A percentile compares a stretch with the other conserved stretches of the same genome.
Evolutionary conservation across 768 basidiomycete genomes (phyloP).

Genomic region (Pisolithus albus): DNA sequence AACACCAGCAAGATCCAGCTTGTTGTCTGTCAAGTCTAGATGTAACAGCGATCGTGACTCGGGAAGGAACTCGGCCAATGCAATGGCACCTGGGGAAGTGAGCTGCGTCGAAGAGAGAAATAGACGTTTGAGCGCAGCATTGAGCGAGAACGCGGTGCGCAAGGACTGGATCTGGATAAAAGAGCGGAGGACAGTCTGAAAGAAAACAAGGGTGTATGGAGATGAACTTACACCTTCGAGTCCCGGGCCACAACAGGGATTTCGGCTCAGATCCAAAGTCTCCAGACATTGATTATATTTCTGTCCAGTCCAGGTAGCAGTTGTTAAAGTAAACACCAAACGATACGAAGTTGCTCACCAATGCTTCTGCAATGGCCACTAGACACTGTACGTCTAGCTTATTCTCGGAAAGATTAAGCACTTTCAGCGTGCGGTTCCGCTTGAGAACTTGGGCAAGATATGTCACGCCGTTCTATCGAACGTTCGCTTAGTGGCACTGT

Average conservation of each 20-base stretch:
- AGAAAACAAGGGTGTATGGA: background rate
- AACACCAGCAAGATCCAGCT: slow-evolving; percentile 82
- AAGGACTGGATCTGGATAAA: slow-evolving; percentile 66
- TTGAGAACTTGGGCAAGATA: slow-evolving; percentile 96
- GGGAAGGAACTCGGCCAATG: slow-evolving; percentile 92
- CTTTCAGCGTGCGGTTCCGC: slow-evolving; percentile 89
- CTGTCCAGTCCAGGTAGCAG: slow-evolving; percentile 29
- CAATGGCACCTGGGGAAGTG: slow-evolving; percentile 81
- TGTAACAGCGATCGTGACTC: slow-evolving; percentile 84
- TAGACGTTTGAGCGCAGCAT: slow-evolving; percentile 83
- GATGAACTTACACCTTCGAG: slow-evolving; percentile 73
- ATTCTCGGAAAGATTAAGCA: slow-evolving; percentile 92
- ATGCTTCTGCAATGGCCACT: slow-evolving; percentile 75
- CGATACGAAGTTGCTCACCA: slow-evolving; percentile 45
- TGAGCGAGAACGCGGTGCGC: slow-evolving; percentile 88
- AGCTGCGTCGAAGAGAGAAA: slow-evolving; percentile 84
- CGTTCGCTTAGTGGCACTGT: background rate
- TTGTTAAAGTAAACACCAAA: background rate
- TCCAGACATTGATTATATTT: slow-evolving; percentile 95
- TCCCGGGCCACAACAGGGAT: slow-evolving; percentile 86
- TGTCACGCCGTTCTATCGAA: slow-evolving; percentile 57
- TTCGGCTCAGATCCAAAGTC: slow-evolving; percentile 87
- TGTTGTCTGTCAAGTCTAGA: slow-evolving; percentile 82
- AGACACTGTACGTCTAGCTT: slow-evolving; percentile 82
- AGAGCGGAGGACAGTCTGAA: background rate